A percentile compares a stretch with the other conserved stretches of the same genome.
Evolutionary conservation across 2,329 filamentous ascomycete species (phyloP).

Genomic region (Phyllosticta citrichinensis): DNA sequence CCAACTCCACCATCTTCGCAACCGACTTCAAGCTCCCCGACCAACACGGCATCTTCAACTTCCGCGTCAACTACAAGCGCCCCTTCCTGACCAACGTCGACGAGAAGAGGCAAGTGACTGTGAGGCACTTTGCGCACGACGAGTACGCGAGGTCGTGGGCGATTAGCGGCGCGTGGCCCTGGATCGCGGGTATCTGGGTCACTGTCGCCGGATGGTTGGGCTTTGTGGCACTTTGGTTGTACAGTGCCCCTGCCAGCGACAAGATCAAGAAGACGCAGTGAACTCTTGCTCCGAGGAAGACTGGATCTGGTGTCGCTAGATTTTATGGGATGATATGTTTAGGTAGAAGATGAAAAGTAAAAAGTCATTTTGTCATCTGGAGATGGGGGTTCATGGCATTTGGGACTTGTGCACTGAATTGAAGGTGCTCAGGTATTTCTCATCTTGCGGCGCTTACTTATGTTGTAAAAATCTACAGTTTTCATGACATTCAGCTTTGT

Average conservation of each 20-base stretch:
- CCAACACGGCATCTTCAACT: slow-evolving; percentile 99
- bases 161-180: slow-evolving; percentile 88
- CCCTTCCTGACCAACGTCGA: slow-evolving; percentile 83
- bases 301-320: neutral
- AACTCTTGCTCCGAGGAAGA: neutral
- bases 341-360: neutral
- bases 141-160: slow-evolving; percentile 87
- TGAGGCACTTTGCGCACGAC: slow-evolving; percentile 93
- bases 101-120: slow-evolving; percentile 89
- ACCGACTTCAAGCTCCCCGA: slow-evolving; percentile 76
- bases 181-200: slow-evolving; percentile 78
- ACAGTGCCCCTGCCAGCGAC: slow-evolving; percentile 48
- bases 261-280: slow-evolving; percentile 38
- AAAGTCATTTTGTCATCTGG: neutral
- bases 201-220: slow-evolving; percentile 75
- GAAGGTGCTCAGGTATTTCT: too few species aligned
- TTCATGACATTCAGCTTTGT: too few species aligned
- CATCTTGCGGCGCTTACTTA: too few species aligned
- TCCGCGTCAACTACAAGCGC: slow-evolving; percentile 93
- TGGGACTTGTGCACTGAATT: too few species aligned
- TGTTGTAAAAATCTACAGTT: too few species aligned
- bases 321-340: neutral
- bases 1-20: slow-evolving; percentile 63
- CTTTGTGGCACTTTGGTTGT: slow-evolving; percentile 86
- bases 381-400: too few species aligned